Evolutionary conservation across 768 basidiomycete species (phyloP), one percentile per base, ranked within the genome.

Genomic region (Amanita polypyramis): DNA sequence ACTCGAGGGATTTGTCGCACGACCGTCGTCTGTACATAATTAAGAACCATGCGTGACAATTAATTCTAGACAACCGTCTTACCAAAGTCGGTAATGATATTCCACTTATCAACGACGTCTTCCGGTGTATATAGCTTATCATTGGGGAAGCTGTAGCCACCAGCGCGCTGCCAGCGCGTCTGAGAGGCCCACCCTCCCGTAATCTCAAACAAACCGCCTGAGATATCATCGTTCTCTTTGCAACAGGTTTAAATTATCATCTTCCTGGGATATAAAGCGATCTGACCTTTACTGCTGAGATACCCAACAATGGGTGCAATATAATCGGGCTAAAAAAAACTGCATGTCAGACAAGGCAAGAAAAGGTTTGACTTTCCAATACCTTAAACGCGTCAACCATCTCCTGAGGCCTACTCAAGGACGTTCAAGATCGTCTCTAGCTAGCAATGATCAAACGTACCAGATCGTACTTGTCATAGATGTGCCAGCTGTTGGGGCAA

Each of bases 271-370:
- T 4, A 8, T 8, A 32, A 37, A 11, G 4, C 29, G 11, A 17
- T 52, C 60, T 25, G 49, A 79, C 76, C 78, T 64, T 81, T 77
- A 59, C 88, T 91, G 3, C 77, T 82, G 27, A 99, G 74, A 61
- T 85, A 98, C 5, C 92, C 94, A 21, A 96, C 92, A 38, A 98
- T 60, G 8, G 96, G 95, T 2, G 95, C 91, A 45, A 98, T 79
- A 58, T 73, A 95, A 57, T 96, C 91, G 35, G 95, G 92, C 81
- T 87, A 56, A 2, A 52, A 49, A 19, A 20, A 45, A n/a, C n/a
- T 17, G 34, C 29, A 7, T 27, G n/a, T 8, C 14, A 1, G 1
- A 29, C 30, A 19, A n/a, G 2, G n/a, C 42, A 43, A n/a, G 4
- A 44, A 9, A 1, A 25, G 8, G 53, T 17, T 33, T 23, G 15